phyloP scores from a whole-genome alignment of 768 basidiomycete genomes.

The Mycena filopes region DNA sequence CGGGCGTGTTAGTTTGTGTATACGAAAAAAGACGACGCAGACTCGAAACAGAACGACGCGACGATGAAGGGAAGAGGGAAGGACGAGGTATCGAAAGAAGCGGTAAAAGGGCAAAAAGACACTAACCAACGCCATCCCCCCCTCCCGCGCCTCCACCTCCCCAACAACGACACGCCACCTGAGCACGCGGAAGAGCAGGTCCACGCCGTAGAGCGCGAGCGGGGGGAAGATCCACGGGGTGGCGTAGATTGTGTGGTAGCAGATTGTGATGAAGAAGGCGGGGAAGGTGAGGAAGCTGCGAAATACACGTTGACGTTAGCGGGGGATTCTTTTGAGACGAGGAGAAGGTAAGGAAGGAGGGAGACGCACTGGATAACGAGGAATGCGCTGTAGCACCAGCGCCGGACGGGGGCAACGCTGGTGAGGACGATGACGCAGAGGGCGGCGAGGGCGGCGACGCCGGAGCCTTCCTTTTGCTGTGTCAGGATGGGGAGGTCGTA shows the following conservation, averaged over 20 bases:
- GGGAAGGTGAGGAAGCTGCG: conserved; percentile 65
- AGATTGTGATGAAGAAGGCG: conserved; percentile 75
- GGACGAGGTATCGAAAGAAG: no score
- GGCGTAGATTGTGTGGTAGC: conserved; percentile 81
- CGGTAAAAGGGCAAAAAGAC: no score
- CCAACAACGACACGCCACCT: conserved; percentile 71
- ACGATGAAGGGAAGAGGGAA: no score
- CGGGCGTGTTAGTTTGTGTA: conserved; percentile 36
- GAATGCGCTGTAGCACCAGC: conserved; percentile 74
- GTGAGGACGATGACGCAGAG: conserved; percentile 74
- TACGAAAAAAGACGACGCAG: no score
- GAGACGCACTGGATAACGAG: conserved; percentile 78
- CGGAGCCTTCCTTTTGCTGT: conserved; percentile 78
- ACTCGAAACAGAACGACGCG: no score
- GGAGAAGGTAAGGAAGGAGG: no score
- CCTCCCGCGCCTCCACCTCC: conserved; percentile 55
- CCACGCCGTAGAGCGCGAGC: conserved; percentile 70
- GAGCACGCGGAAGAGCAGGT: conserved; percentile 64
- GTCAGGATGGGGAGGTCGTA: conserved; percentile 59
- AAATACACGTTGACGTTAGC: conserved; percentile 47
- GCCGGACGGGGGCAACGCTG: conserved; percentile 70
- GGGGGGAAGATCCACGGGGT: conserved; percentile 40
- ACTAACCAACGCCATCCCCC: conserved; percentile 66
- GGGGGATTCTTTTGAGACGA: no score
- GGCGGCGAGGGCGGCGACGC: conserved; percentile 74